Evolutionary conservation across 164 flowering plant genomes (phyloP).

Genomic region (Umbilicus rupestris): DNA sequence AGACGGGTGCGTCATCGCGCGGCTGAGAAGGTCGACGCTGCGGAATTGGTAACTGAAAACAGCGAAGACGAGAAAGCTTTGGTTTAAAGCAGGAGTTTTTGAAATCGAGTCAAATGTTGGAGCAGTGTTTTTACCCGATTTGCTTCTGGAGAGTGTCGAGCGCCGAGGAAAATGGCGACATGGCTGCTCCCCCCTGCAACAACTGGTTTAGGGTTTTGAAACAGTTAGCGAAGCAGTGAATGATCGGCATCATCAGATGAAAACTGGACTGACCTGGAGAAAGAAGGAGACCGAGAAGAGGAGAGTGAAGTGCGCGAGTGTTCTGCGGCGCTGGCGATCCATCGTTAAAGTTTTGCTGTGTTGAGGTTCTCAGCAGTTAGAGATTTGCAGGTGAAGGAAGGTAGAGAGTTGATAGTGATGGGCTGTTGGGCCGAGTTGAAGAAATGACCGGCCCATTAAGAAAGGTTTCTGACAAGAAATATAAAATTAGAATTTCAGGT

Average conservation of each 20-base stretch:
- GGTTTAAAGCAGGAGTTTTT: too few species aligned
- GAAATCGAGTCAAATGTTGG: too few species aligned
- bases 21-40: conserved; percentile 32
- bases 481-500: too few species aligned
- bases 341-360: neutral
- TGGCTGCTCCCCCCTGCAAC: neutral
- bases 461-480: too few species aligned
- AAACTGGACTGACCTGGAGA: neutral
- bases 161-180: too few species aligned
- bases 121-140: too few species aligned
- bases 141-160: too few species aligned
- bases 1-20: conserved; percentile 74
- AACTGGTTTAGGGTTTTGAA: neutral
- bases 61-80: neutral
- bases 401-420: too few species aligned
- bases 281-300: neutral
- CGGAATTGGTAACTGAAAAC: conserved; percentile 38
- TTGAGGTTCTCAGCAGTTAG: neutral
- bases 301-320: neutral
- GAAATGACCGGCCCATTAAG: too few species aligned
- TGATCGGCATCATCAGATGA: neutral
- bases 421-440: too few species aligned
- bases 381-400: neutral
- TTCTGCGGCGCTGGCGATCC: neutral
- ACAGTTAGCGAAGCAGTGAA: neutral